A percentile compares a stretch with the other conserved stretches of the same genome.
Conservation (phyloP, 2,329 filamentous ascomycete species). For the Aspergillus luchuensis region DNA sequence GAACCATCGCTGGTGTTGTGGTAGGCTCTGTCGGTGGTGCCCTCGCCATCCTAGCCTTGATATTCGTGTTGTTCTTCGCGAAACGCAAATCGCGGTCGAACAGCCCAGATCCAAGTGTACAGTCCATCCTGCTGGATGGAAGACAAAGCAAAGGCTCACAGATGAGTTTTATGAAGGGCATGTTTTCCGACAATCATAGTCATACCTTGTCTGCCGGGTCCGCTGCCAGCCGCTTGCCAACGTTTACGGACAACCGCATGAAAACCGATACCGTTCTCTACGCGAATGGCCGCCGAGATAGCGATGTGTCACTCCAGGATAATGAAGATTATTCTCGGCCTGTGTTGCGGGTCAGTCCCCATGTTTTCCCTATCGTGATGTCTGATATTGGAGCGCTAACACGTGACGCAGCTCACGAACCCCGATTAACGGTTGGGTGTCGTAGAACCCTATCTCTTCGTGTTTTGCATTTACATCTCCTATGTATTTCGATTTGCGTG, state of each 20-base stretch:
- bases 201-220: slow-evolving; percentile 29
- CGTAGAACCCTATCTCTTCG: slow-evolving; percentile 15
- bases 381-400: slow-evolving; percentile 19
- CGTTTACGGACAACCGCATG: slow-evolving; percentile 49
- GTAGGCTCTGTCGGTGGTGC: slow-evolving; percentile 44
- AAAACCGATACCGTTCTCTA: slow-evolving; percentile 47
- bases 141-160: slow-evolving; percentile 38
- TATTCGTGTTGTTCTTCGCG: slow-evolving; percentile 43
- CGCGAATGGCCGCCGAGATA: slow-evolving; percentile 44
- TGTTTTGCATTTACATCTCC: slow-evolving; percentile 20
- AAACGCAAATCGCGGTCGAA: slow-evolving; percentile 37
- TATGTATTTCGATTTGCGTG: slow-evolving; percentile 32
- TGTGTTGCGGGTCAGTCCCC: slow-evolving; percentile 43
- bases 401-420: slow-evolving; percentile 34
- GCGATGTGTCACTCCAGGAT: slow-evolving; percentile 50
- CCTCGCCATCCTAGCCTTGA: slow-evolving; percentile 40
- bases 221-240: slow-evolving; percentile 28
- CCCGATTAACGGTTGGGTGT: slow-evolving; percentile 32
- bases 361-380: not conserved
- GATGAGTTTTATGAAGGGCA: slow-evolving; percentile 38
- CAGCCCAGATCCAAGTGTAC: slow-evolving; percentile 34
- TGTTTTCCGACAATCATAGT: slow-evolving; percentile 33
- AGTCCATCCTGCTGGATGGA: slow-evolving; percentile 33
- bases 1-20: slow-evolving; percentile 49
- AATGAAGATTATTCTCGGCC: slow-evolving; percentile 52